Evolutionary conservation across 2,329 filamentous ascomycete species (phyloP), one percentile per base, ranked within the genome.

Genomic region (Aspergillus tanneri): DNA sequence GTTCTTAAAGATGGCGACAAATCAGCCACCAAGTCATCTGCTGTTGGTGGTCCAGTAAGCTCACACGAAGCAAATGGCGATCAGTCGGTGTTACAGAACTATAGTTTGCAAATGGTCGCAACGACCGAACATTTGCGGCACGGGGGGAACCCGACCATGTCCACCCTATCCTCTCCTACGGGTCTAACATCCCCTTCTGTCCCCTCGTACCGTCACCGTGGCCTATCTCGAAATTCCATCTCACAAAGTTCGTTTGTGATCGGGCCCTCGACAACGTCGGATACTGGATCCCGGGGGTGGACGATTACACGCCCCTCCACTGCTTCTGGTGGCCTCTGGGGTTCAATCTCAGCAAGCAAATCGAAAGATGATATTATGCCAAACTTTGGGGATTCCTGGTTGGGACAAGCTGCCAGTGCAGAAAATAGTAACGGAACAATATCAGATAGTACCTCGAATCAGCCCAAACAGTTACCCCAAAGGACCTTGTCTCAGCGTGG

Each of bases 71-170:
- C 43, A 10, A 9, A 12, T 11, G 34, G 25, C 23, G 43, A 57
- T 19, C 52, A 37, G 14, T 59, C 62, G 4, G 55, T 81, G 25
- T 70, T 77, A n/a, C 72, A 77, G 3, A 70, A 77, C 9, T 85
- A 84, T 59, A 77, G 81, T 24, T 72, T 85, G 67, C 79, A 78
- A 56, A 63, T 84, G 22, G 69, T 82, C 24, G 80, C 81, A 10
- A 84, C 82, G 0, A 77, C 78, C 11, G 82, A 85, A 48, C 83
- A 86, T 62, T 69, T 85, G 9, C 77, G 80, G 21, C 70, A 75
- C 7, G 75, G 75, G 14, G 64, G 61, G 11, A 69, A 69, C 41
- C 65, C 65, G 34, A 58, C 68, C 49, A 61, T 43, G 35, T 58
- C 53, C 7, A 49, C 54, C 12, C 49, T 63, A 25, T 46, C 58